A percentile compares a stretch with the other conserved stretches of the same genome.
Evolutionary conservation across 495 filamentous ascomycete genomes (phyloP).

Genomic region (Talaromyces adpressus): DNA sequence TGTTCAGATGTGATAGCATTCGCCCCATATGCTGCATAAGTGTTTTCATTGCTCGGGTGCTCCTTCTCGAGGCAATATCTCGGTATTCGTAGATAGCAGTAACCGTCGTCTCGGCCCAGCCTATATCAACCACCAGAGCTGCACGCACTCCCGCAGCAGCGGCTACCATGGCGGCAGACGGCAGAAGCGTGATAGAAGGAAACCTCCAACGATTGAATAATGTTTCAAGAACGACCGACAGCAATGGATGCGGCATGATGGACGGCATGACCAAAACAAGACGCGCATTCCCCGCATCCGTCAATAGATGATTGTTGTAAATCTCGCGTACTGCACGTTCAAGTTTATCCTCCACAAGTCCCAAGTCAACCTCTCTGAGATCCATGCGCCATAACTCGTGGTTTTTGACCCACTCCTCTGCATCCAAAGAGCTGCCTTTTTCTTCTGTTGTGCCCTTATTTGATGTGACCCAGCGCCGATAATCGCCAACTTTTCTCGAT

Average conservation of each 20-base stretch:
- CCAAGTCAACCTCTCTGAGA: slow-evolving; percentile 62
- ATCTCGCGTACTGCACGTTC: slow-evolving; percentile 77
- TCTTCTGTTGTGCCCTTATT: slow-evolving; percentile 12
- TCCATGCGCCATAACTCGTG: slow-evolving; percentile 82
- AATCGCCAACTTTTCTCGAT: slow-evolving; percentile 76
- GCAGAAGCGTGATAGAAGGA: slow-evolving; percentile 74
- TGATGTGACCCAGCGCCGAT: slow-evolving; percentile 55
- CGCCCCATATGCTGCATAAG: slow-evolving; percentile 63
- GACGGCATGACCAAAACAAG: slow-evolving; percentile 71
- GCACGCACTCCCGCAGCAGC: slow-evolving; percentile 76
- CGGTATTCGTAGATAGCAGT: slow-evolving; percentile 85
- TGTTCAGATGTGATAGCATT: slow-evolving; percentile 44
- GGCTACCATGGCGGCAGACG: slow-evolving; percentile 61
- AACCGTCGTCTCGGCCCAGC: slow-evolving; percentile 81
- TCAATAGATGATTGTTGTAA: slow-evolving; percentile 76
- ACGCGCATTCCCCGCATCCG: slow-evolving; percentile 66
- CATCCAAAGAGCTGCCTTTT: slow-evolving; percentile 26
- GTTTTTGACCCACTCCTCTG: slow-evolving; percentile 58
- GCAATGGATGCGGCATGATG: slow-evolving; percentile 65
- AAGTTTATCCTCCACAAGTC: slow-evolving; percentile 78
- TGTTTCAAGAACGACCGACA: slow-evolving; percentile 66
- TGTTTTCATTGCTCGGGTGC: slow-evolving; percentile 63
- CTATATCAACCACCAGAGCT: slow-evolving; percentile 77
- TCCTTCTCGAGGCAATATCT: slow-evolving; percentile 61
- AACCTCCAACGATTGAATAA: slow-evolving; percentile 74